Conservation (phyloP, 2,329 filamentous ascomycete species). For the Harringtonia aguacate region DNA sequence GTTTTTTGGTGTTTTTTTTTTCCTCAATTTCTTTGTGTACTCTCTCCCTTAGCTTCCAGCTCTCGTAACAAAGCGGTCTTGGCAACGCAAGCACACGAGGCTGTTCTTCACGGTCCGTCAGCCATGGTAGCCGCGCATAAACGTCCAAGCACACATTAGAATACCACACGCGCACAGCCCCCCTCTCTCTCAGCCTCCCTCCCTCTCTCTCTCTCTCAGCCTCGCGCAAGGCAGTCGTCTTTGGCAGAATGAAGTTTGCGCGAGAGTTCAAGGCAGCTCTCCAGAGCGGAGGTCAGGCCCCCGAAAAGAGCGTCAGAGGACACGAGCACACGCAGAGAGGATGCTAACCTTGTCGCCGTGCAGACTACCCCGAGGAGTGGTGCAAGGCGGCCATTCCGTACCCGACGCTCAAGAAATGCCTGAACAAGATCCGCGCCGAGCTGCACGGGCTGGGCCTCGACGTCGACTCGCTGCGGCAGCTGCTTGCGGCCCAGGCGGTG, state of each 20-base stretch:
- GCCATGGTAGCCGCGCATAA: too few species aligned
- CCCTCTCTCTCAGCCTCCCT: too few species aligned
- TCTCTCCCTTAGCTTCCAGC: too few species aligned
- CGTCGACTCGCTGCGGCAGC: constrained; percentile 54
- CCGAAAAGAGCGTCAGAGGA: background rate
- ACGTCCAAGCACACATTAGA: background rate
- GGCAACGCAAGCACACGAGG: background rate
- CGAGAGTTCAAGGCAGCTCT: constrained; percentile 65
- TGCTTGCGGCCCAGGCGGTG: constrained; percentile 43
- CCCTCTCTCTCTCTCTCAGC: background rate
- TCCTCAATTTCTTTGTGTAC: too few species aligned
- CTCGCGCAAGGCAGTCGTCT: background rate
- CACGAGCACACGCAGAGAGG: too few species aligned
- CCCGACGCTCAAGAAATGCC: constrained; percentile 76
- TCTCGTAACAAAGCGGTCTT: too few species aligned
- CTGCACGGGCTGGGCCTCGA: constrained; percentile 62
- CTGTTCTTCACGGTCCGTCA: background rate
- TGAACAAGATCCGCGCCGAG: constrained; percentile 69
- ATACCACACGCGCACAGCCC: too few species aligned
- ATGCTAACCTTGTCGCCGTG: background rate
- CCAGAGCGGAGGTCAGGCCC: constrained; percentile 9
- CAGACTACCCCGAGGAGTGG: constrained; percentile 62
- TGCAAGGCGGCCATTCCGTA: constrained; percentile 72
- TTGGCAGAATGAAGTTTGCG: constrained; percentile 67
- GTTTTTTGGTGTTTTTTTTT: too few species aligned